Evolutionary conservation across 2,329 filamentous ascomycete species (phyloP).

Genomic region (Macrophomina pseudophaseolina): DNA sequence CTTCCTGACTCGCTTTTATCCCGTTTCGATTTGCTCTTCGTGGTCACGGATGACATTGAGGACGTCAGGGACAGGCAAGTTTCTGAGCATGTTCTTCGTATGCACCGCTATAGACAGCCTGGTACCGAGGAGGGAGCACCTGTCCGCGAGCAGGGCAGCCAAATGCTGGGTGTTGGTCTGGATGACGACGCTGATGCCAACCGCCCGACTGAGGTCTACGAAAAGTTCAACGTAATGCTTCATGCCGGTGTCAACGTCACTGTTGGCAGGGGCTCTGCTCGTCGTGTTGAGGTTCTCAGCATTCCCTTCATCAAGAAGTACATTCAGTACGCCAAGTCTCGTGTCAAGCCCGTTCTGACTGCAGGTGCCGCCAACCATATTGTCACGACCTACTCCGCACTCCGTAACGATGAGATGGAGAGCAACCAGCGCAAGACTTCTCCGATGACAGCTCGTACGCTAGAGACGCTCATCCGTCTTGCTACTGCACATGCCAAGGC

Average conservation of each 20-base stretch:
- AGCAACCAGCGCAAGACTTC: conserved; percentile 92
- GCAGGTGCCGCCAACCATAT: conserved; percentile 93
- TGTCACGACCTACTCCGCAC: conserved; percentile 84
- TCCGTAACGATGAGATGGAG: conserved; percentile 95
- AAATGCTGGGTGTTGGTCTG: conserved; percentile 85
- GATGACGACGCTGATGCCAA: conserved; percentile 77
- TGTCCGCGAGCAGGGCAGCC: conserved; percentile 83
- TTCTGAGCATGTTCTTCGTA: conserved; percentile 94
- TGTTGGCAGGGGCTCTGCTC: conserved; percentile 72
- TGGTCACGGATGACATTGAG: conserved; percentile 98
- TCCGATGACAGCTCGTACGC: conserved; percentile 93
- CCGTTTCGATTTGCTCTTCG: conserved; percentile 97
- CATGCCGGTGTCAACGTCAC: conserved; percentile 86
- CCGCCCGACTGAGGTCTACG: conserved; percentile 83
- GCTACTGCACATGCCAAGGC: conserved; percentile 95
- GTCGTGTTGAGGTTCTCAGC: conserved; percentile 85
- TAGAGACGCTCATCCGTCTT: conserved; percentile 97
- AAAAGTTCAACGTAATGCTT: conserved; percentile 96
- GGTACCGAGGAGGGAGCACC: conserved; percentile 94
- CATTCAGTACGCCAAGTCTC: conserved; percentile 94
- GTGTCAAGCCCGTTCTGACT: conserved; percentile 87
- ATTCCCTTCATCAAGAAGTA: conserved; percentile 99
- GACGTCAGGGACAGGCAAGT: conserved; percentile 88
- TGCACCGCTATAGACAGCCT: conserved; percentile 93
- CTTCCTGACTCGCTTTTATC: conserved; percentile 94